These are phyloP conservation scores for Saccharomycopsis guyanensis DNA, from an alignment of 805 yeast species.

Conservation along the genomic window DNA sequence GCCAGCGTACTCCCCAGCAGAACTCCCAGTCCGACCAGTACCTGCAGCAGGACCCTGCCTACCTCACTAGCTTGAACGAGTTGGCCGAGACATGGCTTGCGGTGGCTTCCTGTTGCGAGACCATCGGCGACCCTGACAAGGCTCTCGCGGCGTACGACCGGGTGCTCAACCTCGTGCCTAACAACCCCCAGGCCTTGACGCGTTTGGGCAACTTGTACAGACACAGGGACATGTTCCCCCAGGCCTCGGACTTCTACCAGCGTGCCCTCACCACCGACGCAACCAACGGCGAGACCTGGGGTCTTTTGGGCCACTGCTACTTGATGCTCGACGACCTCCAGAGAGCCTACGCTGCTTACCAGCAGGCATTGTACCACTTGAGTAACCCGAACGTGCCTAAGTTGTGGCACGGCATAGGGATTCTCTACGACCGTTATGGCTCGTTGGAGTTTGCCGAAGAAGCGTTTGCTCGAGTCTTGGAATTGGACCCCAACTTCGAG, in stretches of 20 bases:
- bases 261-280: constrained; percentile 74
- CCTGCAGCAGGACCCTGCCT: constrained; percentile 22
- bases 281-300: constrained; percentile 96
- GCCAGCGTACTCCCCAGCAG: constrained; percentile 8
- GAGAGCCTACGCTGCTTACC: constrained; percentile 93
- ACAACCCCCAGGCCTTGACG: constrained; percentile 76
- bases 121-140: constrained; percentile 78
- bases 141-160: constrained; percentile 86
- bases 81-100: constrained; percentile 85
- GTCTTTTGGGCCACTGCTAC: constrained; percentile 91
- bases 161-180: constrained; percentile 79
- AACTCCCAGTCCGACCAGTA: constrained; percentile 22
- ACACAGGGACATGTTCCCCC: constrained; percentile 80
- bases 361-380: constrained; percentile 85
- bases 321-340: constrained; percentile 94
- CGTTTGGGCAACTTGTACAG: constrained; percentile 85
- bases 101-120: constrained; percentile 56
- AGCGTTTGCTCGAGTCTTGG: constrained; percentile 92
- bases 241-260: constrained; percentile 92
- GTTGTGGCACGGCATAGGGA: constrained; percentile 98
- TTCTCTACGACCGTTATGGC: constrained; percentile 92
- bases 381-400: constrained; percentile 94
- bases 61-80: constrained; percentile 30
- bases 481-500: constrained; percentile 92
- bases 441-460: constrained; percentile 96